Evolutionary conservation across 148 eudicot genomes (phyloP).

Genomic region (Persicaria maculosa): DNA sequence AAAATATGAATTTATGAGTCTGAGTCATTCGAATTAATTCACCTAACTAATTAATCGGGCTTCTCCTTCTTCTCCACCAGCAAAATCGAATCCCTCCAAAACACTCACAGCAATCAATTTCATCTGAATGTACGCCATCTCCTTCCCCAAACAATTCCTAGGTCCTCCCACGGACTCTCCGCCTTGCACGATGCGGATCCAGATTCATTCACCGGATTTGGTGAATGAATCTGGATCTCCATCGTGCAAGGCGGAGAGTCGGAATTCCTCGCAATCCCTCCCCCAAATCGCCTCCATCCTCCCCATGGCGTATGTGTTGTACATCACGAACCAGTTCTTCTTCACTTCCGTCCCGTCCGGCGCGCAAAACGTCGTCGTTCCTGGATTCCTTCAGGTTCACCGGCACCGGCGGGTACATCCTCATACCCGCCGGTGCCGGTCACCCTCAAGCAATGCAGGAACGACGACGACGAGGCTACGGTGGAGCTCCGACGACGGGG

Average conservation of each 20-base stretch:
- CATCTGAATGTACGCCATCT: conserved; percentile 38
- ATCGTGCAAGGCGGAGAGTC: no score
- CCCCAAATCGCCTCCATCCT: conserved; percentile 34
- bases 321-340: conserved; percentile 25
- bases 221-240: no score
- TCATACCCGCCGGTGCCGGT: conserved; percentile 25
- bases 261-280: conserved; percentile 20
- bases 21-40: no score
- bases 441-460: no score
- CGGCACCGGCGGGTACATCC: conserved; percentile 36
- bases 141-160: conserved; percentile 33
- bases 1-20: no score
- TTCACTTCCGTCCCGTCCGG: conserved; percentile 35
- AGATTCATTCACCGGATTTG: conserved; percentile 12
- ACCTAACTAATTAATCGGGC: no score
- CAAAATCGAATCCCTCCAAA: conserved; percentile 26
- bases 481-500: conserved; percentile 3
- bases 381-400: conserved; percentile 16
- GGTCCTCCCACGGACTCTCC: conserved; percentile 26
- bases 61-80: conserved; percentile 25
- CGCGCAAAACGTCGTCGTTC: conserved; percentile 27
- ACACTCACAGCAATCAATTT: conserved; percentile 27
- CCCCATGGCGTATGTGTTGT: conserved; percentile 33
- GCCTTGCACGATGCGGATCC: background rate
- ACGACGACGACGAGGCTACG: no score